Conservation (phyloP, 345 rosid genomes). For the Citrus trifoliata region DNA sequence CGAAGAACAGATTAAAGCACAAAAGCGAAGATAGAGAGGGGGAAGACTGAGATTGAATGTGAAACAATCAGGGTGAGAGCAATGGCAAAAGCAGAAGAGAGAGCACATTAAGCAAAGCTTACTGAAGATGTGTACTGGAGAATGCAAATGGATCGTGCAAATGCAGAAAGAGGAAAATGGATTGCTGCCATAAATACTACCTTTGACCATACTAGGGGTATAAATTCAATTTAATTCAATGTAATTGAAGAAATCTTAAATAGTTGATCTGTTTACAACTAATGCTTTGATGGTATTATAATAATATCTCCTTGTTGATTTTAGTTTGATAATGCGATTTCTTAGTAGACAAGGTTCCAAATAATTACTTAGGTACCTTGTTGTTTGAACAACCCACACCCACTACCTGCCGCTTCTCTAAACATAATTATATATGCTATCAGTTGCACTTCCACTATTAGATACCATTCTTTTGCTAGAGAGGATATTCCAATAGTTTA, state of each 20-base stretch:
- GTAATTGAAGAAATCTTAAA: neutral
- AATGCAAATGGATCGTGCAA: constrained; percentile 85
- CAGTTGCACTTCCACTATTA: neutral
- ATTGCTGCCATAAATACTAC: constrained; percentile 88
- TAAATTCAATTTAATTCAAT: neutral
- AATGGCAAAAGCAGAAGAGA: too few relatives aligned
- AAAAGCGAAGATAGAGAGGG: constrained; percentile 27
- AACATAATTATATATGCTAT: neutral
- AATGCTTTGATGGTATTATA: neutral
- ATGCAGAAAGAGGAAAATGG: constrained; percentile 98
- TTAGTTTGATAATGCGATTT: neutral
- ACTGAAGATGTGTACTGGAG: constrained; percentile 90
- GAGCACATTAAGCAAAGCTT: constrained; percentile 72
- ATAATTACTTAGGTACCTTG: neutral
- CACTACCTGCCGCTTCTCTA: too few relatives aligned
- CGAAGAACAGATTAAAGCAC: constrained; percentile 94
- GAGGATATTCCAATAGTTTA: neutral
- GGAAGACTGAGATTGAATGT: too few relatives aligned
- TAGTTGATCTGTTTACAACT: neutral
- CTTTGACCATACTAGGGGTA: constrained; percentile 91
- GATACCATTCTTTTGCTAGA: neutral
- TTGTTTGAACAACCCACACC: neutral
- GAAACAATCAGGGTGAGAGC: too few relatives aligned
- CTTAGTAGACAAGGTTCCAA: neutral
- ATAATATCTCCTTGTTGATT: neutral